Evolutionary conservation across 1,139 yeast species (phyloP).

Genomic region (Suhomyces atakaporum): DNA sequence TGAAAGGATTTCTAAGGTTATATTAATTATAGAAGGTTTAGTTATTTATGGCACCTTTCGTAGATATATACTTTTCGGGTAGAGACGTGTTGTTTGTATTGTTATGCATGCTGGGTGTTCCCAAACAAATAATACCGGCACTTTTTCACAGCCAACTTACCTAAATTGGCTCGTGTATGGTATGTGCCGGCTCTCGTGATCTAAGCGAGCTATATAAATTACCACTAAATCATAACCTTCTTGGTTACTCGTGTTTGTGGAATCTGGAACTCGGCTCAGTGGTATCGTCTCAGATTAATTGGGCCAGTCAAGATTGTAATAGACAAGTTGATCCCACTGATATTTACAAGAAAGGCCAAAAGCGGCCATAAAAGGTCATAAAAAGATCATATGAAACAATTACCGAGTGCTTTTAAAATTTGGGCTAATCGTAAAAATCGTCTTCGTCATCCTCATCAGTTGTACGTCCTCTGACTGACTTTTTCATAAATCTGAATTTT

Average conservation of each 20-base stretch:
- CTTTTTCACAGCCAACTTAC: conserved; percentile 8
- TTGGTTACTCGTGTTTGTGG: conserved; percentile 3
- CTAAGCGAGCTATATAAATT: not conserved
- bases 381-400: too few species aligned
- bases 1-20: too few species aligned
- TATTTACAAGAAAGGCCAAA: too few species aligned
- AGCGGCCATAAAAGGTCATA: too few species aligned
- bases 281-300: too few species aligned
- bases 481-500: conserved; percentile 55
- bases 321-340: too few species aligned
- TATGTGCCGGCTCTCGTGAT: conserved; percentile 4
- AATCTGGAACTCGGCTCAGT: not conserved
- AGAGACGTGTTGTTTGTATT: conserved; percentile 1
- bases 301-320: too few species aligned
- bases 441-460: conserved; percentile 35
- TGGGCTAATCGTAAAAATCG: conserved; percentile 51
- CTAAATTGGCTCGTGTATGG: conserved; percentile 4
- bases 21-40: too few species aligned
- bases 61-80: too few species aligned
- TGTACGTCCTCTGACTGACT: conserved; percentile 45
- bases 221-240: not conserved
- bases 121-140: too few species aligned
- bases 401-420: too few species aligned
- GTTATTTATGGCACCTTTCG: too few species aligned
- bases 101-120: not conserved